These are phyloP conservation scores for Annulohypoxylon truncatum DNA, from an alignment of 2,329 filamentous ascomycete genomes.

Conservation along the genomic window DNA sequence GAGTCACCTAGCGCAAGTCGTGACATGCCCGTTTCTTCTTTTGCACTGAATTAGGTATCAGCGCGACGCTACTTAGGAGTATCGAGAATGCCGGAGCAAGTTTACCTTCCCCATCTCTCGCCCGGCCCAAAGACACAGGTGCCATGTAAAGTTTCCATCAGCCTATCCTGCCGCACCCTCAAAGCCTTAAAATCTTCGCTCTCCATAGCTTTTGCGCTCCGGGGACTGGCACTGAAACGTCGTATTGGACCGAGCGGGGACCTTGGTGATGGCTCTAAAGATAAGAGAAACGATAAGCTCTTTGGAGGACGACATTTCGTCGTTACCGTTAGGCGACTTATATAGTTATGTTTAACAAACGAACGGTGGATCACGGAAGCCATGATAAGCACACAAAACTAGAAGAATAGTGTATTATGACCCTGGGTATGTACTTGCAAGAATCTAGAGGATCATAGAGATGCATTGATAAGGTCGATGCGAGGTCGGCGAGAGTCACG, in stretches of 20 bases:
- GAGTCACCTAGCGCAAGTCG: constrained; percentile 77
- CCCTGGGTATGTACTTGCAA: not conserved
- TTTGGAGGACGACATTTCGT: not conserved
- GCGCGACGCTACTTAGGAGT: not conserved
- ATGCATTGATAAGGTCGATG: not conserved
- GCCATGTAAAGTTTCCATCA: constrained; percentile 73
- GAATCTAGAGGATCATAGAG: not conserved
- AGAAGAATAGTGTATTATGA: no score
- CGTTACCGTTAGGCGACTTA: constrained; percentile 1
- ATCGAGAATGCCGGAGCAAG: not conserved
- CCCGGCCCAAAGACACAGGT: constrained; percentile 76
- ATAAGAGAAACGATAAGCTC: not conserved
- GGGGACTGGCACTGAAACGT: constrained; percentile 20
- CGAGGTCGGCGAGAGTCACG: constrained; percentile 15
- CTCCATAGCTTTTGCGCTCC: not conserved
- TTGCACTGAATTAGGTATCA: constrained; percentile 51
- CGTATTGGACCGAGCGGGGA: not conserved
- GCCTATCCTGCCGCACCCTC: constrained; percentile 67
- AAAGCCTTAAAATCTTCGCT: constrained; percentile 48
- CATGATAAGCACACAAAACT: constrained; percentile 6
- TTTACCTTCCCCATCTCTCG: constrained; percentile 73
- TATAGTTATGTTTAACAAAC: not conserved
- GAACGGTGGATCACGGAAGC: constrained; percentile 8
- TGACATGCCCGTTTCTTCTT: constrained; percentile 80
- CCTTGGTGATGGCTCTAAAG: not conserved